Percentiles rank a stretch among this genome's conserved stretches.
These are phyloP conservation scores for Xylaria polymorpha DNA, from an alignment of 2,329 filamentous ascomycete species.

Conservation along the genomic window DNA sequence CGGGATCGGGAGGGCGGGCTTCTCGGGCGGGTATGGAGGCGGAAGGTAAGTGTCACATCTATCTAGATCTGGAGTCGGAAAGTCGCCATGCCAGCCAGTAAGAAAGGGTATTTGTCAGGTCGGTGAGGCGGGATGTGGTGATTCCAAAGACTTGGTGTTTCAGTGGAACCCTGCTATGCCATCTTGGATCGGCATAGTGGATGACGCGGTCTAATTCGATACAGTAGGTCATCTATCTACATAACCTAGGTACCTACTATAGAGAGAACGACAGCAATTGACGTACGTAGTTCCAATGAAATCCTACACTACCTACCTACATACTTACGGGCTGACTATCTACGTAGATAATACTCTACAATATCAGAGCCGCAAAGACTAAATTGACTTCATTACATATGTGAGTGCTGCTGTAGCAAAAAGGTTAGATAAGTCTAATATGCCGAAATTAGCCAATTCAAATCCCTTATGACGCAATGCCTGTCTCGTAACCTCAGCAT, in stretches of 20 bases:
- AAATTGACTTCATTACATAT: background rate
- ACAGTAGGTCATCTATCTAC: background rate
- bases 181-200: background rate
- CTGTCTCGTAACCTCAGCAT: slow-evolving; percentile 3
- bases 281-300: background rate
- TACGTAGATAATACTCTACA: too few species aligned
- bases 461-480: slow-evolving; percentile 32
- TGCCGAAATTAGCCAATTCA: slow-evolving; percentile 24
- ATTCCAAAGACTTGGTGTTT: slow-evolving; percentile 32
- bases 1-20: background rate
- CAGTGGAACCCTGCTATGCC: slow-evolving; percentile 12
- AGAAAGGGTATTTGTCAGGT: slow-evolving; percentile 30
- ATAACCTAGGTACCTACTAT: too few species aligned
- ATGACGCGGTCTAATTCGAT: background rate
- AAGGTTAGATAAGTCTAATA: background rate
- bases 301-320: background rate
- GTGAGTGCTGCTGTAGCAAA: background rate
- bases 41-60: background rate
- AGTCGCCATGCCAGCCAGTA: slow-evolving; percentile 23
- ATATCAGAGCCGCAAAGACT: background rate
- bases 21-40: slow-evolving; percentile 1
- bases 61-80: slow-evolving; percentile 10
- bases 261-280: background rate
- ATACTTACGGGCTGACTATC: too few species aligned
- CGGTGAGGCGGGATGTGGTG: slow-evolving; percentile 2